A percentile compares a stretch with the other conserved stretches of the same genome.
Evolutionary conservation across 495 filamentous ascomycete species (phyloP).

Genomic region (Physcia stellaris): DNA sequence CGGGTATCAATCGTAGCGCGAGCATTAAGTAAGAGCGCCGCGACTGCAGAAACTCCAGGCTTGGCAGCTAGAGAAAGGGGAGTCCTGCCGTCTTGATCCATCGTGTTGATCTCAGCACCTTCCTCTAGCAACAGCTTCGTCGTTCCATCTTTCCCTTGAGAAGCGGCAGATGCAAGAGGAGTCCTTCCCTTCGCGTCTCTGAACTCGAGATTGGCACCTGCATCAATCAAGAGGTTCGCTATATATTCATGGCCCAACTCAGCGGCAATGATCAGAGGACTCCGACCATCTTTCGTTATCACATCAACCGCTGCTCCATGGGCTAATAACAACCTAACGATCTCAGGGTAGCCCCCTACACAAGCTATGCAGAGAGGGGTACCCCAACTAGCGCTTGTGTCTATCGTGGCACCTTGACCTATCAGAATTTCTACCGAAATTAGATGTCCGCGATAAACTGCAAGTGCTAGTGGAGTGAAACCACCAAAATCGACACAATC

Average conservation of each 20-base stretch:
- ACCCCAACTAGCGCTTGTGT: no score
- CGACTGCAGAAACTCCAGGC: no score
- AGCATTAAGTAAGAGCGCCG: no score
- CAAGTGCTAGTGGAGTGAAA: neutral
- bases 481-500: constrained; percentile 9
- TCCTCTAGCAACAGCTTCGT: neutral
- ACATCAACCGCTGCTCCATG: neutral
- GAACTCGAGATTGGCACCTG: neutral
- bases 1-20: no score
- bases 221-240: neutral
- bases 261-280: neutral
- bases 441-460: no score
- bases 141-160: neutral
- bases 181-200: neutral
- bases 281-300: neutral
- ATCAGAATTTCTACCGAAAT: no score
- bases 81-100: neutral
- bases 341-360: neutral
- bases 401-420: no score
- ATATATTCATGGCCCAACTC: neutral
- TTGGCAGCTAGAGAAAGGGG: no score
- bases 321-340: neutral
- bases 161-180: neutral
- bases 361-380: no score
- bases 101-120: neutral